Base-by-base conservation (phyloP, 345 rosid species). In the Anacardium occidentale region DNA sequence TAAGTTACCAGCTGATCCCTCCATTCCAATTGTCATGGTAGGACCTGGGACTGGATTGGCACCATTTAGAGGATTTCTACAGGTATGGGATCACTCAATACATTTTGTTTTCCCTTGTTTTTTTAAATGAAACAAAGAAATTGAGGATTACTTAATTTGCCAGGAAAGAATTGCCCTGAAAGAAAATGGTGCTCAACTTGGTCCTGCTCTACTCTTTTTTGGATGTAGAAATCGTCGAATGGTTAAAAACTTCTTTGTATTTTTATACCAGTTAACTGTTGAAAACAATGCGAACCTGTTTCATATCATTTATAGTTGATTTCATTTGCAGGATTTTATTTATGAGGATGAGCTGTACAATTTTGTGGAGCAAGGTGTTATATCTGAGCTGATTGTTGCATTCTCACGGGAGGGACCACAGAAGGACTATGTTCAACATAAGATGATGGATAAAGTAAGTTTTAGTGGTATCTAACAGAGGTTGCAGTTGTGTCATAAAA, bases 331-430 rank as follows among this genome's bases (percentile, higher is more conserved):
- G 91, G 91, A 87, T 76, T 85, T 66, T 73, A 93, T 95, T 82
- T 95, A 95, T 48, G 89, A 93, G 82, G 91, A 93, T 48, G 98
- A 95, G 81, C 91, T 93, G 73, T 72, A 82, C 79, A 80, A 83
- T 75, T 88, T 89, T 66, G 81, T 84, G 25, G 83, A 87, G 79
- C 74, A 74, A 54, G 97, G 94, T 72, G 96, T 91, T 62, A 91
- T 95, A 26, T 85, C 96, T 17, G 96, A 95, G 72, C 78, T 96
- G 62, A 71, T 86, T 11, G 83, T 93, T 6, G 98, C 97, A 64
- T 93, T 96, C 82, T 96, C 98, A 9, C 92, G 99, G 4, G 98
- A 95, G 82, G 99, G 99, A 75, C 90, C 97, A 37, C 85, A 86
- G 66, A 95, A 95, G 83, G 87, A 93, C 68, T 95, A 95, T n/a